Percentiles rank a stretch among this genome's conserved stretches.
These are phyloP conservation scores for Hygrophorus russula DNA, from an alignment of 768 basidiomycete species.

Conservation along the genomic window DNA sequence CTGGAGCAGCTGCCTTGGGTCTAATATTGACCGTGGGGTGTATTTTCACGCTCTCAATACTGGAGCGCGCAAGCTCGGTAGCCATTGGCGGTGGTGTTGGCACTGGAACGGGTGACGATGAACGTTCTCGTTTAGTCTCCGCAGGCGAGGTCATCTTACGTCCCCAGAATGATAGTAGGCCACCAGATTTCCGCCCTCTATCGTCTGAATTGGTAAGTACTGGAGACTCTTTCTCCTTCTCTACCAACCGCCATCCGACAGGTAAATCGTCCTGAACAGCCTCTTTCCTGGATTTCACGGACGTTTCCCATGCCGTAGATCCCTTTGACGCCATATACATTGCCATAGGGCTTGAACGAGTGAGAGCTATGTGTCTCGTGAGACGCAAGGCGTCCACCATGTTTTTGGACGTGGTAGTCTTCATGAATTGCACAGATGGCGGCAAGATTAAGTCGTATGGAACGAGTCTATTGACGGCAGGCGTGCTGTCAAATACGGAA, in stretches of 20 bases:
- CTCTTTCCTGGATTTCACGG: slow-evolving; percentile 45
- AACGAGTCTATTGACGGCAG: slow-evolving; percentile 30
- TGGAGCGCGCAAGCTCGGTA: slow-evolving; percentile 14
- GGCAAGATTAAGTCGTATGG: slow-evolving; percentile 43
- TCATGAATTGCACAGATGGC: slow-evolving; percentile 34
- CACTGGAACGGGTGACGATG: slow-evolving; percentile 1
- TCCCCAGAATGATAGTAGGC: slow-evolving; percentile 68
- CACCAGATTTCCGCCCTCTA: slow-evolving; percentile 34
- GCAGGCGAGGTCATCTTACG: slow-evolving; percentile 19
- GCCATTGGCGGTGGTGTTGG: background rate
- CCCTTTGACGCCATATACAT: slow-evolving; percentile 61
- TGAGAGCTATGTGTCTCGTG: slow-evolving; percentile 46
- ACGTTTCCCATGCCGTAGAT: slow-evolving; percentile 64
- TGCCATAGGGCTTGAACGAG: slow-evolving; percentile 56
- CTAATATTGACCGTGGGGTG: slow-evolving; percentile 4
- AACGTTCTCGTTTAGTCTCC: slow-evolving; percentile 4
- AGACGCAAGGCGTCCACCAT: slow-evolving; percentile 51
- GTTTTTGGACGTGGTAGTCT: slow-evolving; percentile 46
- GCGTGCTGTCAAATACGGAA: slow-evolving; percentile 20
- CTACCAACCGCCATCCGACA: slow-evolving; percentile 63
- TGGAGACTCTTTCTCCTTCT: slow-evolving; percentile 35
- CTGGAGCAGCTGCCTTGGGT: slow-evolving; percentile 5
- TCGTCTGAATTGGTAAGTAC: slow-evolving; percentile 2
- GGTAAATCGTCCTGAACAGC: slow-evolving; percentile 44
- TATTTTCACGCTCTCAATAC: slow-evolving; percentile 17